Evolutionary conservation across 2,329 filamentous ascomycete species (phyloP).

Genomic region (Sclerotiophoma versabilis): DNA sequence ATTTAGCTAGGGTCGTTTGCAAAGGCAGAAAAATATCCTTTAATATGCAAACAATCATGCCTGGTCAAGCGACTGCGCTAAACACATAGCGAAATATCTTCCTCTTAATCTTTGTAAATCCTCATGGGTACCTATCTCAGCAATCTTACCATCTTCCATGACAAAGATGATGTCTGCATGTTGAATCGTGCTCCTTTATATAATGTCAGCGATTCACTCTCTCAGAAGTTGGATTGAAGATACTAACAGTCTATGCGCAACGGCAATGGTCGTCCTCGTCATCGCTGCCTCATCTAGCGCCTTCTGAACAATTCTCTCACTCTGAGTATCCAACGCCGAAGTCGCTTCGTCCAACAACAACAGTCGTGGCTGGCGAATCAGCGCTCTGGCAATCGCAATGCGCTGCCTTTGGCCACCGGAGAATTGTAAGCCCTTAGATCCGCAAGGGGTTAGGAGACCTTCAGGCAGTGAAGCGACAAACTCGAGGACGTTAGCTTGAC

Average conservation of each 20-base stretch:
- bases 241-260: conserved; percentile 59
- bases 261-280: conserved; percentile 51
- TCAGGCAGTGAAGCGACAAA: conserved; percentile 41
- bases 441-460: conserved; percentile 16
- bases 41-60: no score
- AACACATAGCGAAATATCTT: conserved; percentile 11
- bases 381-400: conserved; percentile 73
- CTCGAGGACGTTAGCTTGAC: conserved; percentile 37
- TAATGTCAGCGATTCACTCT: neutral
- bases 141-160: conserved; percentile 48
- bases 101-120: conserved; percentile 29
- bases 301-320: conserved; percentile 70
- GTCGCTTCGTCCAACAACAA: conserved; percentile 68
- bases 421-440: conserved; percentile 63
- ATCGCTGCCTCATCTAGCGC: conserved; percentile 67
- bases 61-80: conserved; percentile 13
- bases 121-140: conserved; percentile 49
- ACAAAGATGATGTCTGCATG: conserved; percentile 52
- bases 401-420: conserved; percentile 80
- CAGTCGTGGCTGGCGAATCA: conserved; percentile 66
- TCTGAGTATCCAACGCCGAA: conserved; percentile 68
- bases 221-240: neutral
- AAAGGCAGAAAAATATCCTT: no score
- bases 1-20: no score
- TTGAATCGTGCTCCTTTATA: conserved; percentile 41